Evolutionary conservation across 2,329 filamentous ascomycete species (phyloP).

Genomic region (Phialemonium atrogriseum): DNA sequence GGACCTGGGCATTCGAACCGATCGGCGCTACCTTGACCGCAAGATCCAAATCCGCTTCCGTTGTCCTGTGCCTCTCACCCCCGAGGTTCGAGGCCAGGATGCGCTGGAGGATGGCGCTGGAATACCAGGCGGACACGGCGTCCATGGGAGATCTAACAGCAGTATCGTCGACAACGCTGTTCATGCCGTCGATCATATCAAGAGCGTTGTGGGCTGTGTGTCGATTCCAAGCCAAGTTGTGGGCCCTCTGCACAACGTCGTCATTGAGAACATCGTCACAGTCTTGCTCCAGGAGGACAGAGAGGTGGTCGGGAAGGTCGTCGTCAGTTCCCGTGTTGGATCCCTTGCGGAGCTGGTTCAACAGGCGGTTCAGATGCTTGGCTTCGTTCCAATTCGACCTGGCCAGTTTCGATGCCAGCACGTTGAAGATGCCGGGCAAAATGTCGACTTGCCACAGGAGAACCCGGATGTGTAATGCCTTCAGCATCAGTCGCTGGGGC

Average conservation of each 20-base stretch:
- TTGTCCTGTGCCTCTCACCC: slow-evolving; percentile 35
- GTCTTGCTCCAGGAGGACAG: slow-evolving; percentile 65
- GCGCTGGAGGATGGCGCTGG: slow-evolving; percentile 62
- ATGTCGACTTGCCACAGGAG: slow-evolving; percentile 72
- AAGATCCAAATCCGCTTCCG: slow-evolving; percentile 48
- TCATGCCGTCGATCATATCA: slow-evolving; percentile 62
- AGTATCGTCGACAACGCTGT: slow-evolving; percentile 75
- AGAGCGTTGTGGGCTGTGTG: slow-evolving; percentile 60
- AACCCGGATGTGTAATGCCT: slow-evolving; percentile 84
- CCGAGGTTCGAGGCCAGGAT: slow-evolving; percentile 57
- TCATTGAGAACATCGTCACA: slow-evolving; percentile 76
- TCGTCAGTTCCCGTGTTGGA: slow-evolving; percentile 42
- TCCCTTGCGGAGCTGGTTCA: slow-evolving; percentile 29
- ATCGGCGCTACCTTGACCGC: slow-evolving; percentile 69
- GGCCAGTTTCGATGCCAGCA: slow-evolving; percentile 65
- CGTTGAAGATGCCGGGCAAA: slow-evolving; percentile 53
- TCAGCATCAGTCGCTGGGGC: slow-evolving; percentile 78
- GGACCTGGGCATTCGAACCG: slow-evolving; percentile 62
- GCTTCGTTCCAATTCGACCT: slow-evolving; percentile 76
- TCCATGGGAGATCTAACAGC: slow-evolving; percentile 82
- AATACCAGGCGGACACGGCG: slow-evolving; percentile 87
- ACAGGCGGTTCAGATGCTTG: slow-evolving; percentile 49
- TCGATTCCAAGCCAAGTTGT: slow-evolving; percentile 83
- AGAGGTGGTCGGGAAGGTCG: slow-evolving; percentile 67
- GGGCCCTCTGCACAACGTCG: slow-evolving; percentile 72